Evolutionary conservation across 495 filamentous ascomycete species (phyloP), one percentile per base, ranked within the genome.

Genomic region (Aspergillus nidulans): DNA sequence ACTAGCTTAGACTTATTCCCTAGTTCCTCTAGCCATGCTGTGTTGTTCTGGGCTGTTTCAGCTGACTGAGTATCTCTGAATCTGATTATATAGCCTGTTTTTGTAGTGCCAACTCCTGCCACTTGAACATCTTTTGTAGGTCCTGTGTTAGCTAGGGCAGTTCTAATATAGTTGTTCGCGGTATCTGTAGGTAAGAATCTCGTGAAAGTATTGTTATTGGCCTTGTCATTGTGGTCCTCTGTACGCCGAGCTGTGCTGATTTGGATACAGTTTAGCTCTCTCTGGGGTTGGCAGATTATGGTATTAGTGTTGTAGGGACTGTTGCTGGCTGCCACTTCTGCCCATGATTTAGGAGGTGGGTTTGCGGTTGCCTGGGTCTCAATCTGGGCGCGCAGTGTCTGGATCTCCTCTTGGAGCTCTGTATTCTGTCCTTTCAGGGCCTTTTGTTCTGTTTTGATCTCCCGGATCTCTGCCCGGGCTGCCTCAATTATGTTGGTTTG

Each of bases 11-110:
- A 60, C 3, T 61, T 45, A 30, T 53, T 61, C 6, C 55, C 56
- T n/a, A 63, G 41, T 32, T 62, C 41, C 3, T 44, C 24, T 10
- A 61, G 56, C 55, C 49, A 63, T 19, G 47, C 45, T 6, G 49
- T 53, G 38, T 63, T 59, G 19, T 19, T 56, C 16, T 54, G 54
- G 12, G 64, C 64, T 3, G 25, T 38, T 26, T 64, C 50, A 3
- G 54, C 56, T 28, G 53, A 59, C 24, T 48, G 26, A 1, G 42
- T 0, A 48, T 62, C 44, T 43, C 50, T 47, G 40, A 63, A 66
- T 34, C 56, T 30, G 39, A 62, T 64, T 16, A 64, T 21, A 49
- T 62, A 66, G 42, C 64, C 58, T 3, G 59, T 63, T 28, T 62
- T 58, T 2, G 53, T 68, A 9, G 55, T 63, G 9, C 63, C 42